Evolutionary conservation across 805 yeast species (phyloP).

Genomic region (Trichomonascus vanleenenianus): DNA sequence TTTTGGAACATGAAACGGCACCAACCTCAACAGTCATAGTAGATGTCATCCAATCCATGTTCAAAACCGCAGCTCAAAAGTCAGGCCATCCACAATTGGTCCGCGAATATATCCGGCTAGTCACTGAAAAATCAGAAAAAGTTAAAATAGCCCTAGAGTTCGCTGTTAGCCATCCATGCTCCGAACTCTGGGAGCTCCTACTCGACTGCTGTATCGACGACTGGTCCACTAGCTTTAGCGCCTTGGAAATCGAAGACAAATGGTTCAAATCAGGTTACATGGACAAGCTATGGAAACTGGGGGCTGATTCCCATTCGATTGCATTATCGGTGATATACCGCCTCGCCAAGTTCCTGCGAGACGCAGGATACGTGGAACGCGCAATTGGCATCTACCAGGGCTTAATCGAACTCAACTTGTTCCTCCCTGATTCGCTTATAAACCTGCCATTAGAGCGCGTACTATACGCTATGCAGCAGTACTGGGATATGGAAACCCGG

Average conservation of each 20-base stretch:
- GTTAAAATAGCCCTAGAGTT: no score
- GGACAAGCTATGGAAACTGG: no score
- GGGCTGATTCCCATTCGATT: no score
- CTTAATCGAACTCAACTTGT: conserved; percentile 13
- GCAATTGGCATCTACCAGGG: conserved; percentile 19
- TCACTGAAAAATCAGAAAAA: no score
- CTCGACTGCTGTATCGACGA: neutral
- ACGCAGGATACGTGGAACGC: conserved; percentile 18
- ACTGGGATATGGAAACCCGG: conserved; percentile 18
- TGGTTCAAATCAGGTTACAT: no score
- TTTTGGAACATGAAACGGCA: no score
- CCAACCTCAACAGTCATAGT: no score
- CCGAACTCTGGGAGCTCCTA: neutral
- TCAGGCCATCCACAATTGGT: no score
- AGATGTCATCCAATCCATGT: no score
- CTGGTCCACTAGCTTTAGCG: neutral
- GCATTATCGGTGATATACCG: conserved; percentile 1
- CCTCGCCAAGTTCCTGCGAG: conserved; percentile 3
- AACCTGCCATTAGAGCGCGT: neutral
- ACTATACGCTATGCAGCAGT: conserved; percentile 8
- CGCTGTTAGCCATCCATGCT: no score
- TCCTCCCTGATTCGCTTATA: conserved; percentile 9
- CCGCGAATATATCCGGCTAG: no score
- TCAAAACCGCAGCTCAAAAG: no score
- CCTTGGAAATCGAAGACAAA: neutral